phyloP scores from a whole-genome alignment of 805 yeast genomes.

The Metschnikowia arizonensis region DNA sequence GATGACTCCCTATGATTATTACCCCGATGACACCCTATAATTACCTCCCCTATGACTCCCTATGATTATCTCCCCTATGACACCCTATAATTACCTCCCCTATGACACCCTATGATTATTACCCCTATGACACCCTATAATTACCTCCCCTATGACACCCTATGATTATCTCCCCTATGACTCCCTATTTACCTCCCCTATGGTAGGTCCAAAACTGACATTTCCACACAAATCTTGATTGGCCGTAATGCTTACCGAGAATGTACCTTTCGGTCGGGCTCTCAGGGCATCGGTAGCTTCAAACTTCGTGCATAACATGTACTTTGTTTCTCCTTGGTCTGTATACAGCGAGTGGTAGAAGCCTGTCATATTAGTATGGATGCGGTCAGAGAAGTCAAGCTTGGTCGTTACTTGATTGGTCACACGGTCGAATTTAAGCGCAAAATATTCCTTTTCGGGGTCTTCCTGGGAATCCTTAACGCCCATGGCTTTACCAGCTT shows the following conservation, averaged over 20 bases:
- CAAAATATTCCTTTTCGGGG: slow-evolving; percentile 58
- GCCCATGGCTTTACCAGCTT: slow-evolving; percentile 24
- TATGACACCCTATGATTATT: no score
- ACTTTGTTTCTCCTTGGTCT: slow-evolving; percentile 34
- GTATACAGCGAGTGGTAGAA: slow-evolving; percentile 47
- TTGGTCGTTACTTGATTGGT: slow-evolving; percentile 26
- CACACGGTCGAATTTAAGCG: slow-evolving; percentile 49
- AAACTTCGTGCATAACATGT: slow-evolving; percentile 50
- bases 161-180: no score
- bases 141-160: no score
- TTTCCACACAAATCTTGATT: slow-evolving; percentile 38
- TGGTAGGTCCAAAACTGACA: slow-evolving; percentile 36
- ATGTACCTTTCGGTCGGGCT: slow-evolving; percentile 54
- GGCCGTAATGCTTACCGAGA: slow-evolving; percentile 42
- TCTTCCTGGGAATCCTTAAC: slow-evolving; percentile 29
- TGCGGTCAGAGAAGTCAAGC: slow-evolving; percentile 38
- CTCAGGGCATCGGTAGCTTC: slow-evolving; percentile 58
- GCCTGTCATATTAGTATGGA: slow-evolving; percentile 55
- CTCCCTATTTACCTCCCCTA: no score
- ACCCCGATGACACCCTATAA: no score
- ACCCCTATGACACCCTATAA: no score
- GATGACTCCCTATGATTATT: no score
- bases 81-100: no score
- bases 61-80: no score
- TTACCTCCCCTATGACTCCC: no score